Evolutionary conservation across 1,284 basidiomycete species (phyloP), one percentile per base, ranked within the genome.

Genomic region (Somion occarium): DNA sequence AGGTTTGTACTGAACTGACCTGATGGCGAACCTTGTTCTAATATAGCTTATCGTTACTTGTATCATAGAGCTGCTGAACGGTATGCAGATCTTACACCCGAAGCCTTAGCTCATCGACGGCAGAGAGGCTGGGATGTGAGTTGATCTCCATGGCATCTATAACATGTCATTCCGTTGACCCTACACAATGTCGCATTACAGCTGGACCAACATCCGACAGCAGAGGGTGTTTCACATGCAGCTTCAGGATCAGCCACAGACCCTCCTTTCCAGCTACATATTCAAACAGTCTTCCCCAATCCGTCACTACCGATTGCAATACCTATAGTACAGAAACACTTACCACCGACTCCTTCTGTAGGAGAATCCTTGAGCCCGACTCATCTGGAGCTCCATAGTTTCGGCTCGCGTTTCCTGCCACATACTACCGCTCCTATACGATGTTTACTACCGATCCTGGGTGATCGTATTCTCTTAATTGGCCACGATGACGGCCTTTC

Each of bases 401-500:
- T 91, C 63, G 88, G 88, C 23, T 91, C 88, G 12, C 79, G 88
- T 18, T 91, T 91, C 63, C 70, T 91, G 34, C 88, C 89, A n/a
- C 89, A 91, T 59, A 70, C 87, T 15, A 83, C 78, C 2, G 74
- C 75, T 0, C 85, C 76, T 22, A 90, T 91, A 55, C 80, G 82
- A 50, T 84, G 85, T 63, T 63, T 90, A 5, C 73, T 91, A 24
- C 87, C 89, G 2, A 62, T 91, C 22, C 69, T 79, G 38, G 76
- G 76, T 25, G 80, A 86, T 54, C 74, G 74, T 41, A 64, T 87
- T 37, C 53, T 91, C 20, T 74, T 91, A 13, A 78, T 91, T 38
- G 88, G 88, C 2, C 85, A 87, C 53, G 85, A 88, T 54, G 75
- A 82, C 48, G 88, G 88, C 1, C 74, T 91, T 24, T 86, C 85